These are phyloP conservation scores for Pseudoneurospora amorphoporcata DNA, from an alignment of 495 filamentous ascomycete genomes.

Conservation along the genomic window DNA sequence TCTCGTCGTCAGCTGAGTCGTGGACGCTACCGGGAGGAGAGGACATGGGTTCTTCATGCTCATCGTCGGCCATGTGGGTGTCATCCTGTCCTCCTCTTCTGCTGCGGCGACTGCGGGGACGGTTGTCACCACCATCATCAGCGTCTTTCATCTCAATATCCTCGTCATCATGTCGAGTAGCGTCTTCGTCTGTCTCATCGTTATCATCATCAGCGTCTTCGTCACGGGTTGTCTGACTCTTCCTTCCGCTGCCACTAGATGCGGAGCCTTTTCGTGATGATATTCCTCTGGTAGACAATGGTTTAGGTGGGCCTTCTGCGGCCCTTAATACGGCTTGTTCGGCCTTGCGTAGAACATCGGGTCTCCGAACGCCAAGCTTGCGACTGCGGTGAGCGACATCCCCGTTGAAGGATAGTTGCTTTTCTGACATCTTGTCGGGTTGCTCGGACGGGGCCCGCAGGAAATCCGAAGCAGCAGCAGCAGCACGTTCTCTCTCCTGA, in stretches of 20 bases:
- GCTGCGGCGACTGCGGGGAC: neutral
- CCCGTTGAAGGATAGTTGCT: conserved; percentile 24
- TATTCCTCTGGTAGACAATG: conserved; percentile 7
- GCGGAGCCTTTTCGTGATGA: conserved; percentile 26
- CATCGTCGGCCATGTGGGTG: conserved; percentile 18
- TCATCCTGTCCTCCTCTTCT: conserved; percentile 11
- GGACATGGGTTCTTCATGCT: conserved; percentile 20
- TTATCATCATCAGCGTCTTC: conserved; percentile 18
- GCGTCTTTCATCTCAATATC: conserved; percentile 28
- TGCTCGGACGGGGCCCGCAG: conserved; percentile 22
- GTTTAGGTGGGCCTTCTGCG: conserved; percentile 31
- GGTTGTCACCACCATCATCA: conserved; percentile 12
- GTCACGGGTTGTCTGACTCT: conserved; percentile 13
- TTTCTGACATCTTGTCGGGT: conserved; percentile 23
- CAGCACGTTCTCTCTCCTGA: conserved; percentile 15
- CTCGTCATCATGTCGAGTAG: conserved; percentile 7
- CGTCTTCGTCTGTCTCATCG: conserved; percentile 6
- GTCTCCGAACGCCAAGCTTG: conserved; percentile 30
- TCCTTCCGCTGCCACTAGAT: conserved; percentile 26
- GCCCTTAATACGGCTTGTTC: conserved; percentile 37
- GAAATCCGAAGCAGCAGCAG: conserved; percentile 13
- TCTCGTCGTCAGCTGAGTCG: conserved; percentile 72
- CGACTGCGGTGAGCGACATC: conserved; percentile 25
- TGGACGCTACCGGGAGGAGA: conserved; percentile 51
- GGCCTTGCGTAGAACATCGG: conserved; percentile 39